These are phyloP conservation scores for Dipodascopsis tothii DNA, from an alignment of 805 yeast species.

Conservation along the genomic window DNA sequence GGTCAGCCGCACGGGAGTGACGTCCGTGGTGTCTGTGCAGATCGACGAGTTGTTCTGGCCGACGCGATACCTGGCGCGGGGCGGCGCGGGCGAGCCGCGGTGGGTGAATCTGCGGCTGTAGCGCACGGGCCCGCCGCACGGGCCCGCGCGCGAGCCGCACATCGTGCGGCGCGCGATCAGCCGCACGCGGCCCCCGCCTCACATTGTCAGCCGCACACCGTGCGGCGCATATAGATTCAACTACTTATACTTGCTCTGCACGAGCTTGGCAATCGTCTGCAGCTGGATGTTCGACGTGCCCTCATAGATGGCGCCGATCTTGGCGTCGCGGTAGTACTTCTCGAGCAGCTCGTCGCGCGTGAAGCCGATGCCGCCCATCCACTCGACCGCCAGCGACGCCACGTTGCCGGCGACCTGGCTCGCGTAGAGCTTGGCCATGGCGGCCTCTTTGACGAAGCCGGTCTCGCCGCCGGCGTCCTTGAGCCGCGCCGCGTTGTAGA, in stretches of 20 bases:
- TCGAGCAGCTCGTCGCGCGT: conserved; percentile 38
- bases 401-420: conserved; percentile 37
- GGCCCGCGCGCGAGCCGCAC: too few relatives aligned
- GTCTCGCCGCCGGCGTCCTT: conserved; percentile 35
- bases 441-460: conserved; percentile 37
- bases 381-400: conserved; percentile 38
- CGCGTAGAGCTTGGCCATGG: conserved; percentile 40
- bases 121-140: too few relatives aligned
- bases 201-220: too few relatives aligned
- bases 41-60: conserved; percentile 21
- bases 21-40: conserved; percentile 20
- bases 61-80: conserved; percentile 9
- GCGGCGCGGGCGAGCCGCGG: too few relatives aligned
- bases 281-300: conserved; percentile 41
- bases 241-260: conserved; percentile 30
- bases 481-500: conserved; percentile 41
- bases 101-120: too few relatives aligned
- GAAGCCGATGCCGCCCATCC: conserved; percentile 45
- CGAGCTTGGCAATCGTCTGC: conserved; percentile 37
- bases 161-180: too few relatives aligned
- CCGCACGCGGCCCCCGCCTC: too few relatives aligned
- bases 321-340: conserved; percentile 39
- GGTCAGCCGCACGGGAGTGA: conserved; percentile 21
- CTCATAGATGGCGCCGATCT: conserved; percentile 41
- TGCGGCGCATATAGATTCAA: too few relatives aligned